These are phyloP conservation scores for Salvia hispanica DNA, from an alignment of 257 asterid species.

Conservation along the genomic window DNA sequence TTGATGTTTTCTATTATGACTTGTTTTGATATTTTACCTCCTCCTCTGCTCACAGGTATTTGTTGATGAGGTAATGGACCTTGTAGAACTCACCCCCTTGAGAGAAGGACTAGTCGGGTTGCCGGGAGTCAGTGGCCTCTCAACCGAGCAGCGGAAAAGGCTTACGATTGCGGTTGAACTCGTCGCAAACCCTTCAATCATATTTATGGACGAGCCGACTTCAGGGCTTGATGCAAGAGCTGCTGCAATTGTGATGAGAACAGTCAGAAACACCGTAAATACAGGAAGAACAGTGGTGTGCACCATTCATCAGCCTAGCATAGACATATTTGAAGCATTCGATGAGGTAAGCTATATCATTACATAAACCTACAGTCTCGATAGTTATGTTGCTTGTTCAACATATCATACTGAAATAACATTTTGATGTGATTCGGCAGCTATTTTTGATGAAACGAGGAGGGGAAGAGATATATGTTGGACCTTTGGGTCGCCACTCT, in stretches of 20 bases:
- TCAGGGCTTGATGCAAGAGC: conserved; percentile 98
- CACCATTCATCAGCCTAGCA: conserved; percentile 97
- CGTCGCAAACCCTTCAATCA: conserved; percentile 92
- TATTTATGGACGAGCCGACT: conserved; percentile 97
- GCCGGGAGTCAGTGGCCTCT: conserved; percentile 84
- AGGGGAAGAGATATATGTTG: conserved; percentile 59
- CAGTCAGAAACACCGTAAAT: conserved; percentile 92
- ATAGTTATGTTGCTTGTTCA: neutral
- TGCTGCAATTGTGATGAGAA: conserved; percentile 97
- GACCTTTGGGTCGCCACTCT: conserved; percentile 58
- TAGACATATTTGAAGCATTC: conserved; percentile 91
- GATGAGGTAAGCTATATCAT: conserved; percentile 66
- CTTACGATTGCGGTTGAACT: conserved; percentile 95
- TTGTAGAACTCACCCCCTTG: conserved; percentile 77
- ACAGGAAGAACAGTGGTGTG: conserved; percentile 97
- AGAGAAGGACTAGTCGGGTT: conserved; percentile 84
- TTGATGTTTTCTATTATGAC: neutral
- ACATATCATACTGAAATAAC: neutral
- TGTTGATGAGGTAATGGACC: conserved; percentile 82
- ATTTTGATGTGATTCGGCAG: conserved; percentile 34
- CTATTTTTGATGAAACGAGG: conserved; percentile 62
- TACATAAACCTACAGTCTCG: neutral
- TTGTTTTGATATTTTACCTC: conserved; percentile 11
- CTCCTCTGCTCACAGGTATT: conserved; percentile 44
- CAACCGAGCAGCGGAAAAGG: conserved; percentile 94